Conservation (phyloP, 805 yeast species). For the Yamadazyma insecticola region DNA sequence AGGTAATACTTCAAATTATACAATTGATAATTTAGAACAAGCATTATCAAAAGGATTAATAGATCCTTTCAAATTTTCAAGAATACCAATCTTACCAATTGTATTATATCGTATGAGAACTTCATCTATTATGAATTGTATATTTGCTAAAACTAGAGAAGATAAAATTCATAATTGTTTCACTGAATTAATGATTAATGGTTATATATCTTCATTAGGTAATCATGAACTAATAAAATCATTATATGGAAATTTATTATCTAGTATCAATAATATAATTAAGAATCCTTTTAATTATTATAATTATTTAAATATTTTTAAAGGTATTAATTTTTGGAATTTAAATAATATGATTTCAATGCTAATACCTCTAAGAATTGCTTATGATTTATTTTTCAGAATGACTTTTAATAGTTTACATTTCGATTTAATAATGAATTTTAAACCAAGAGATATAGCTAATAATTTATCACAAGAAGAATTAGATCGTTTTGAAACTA, state of each 20-base stretch:
- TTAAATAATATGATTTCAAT: conserved; percentile 28
- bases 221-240: conserved; percentile 23
- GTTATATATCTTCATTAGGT: conserved; percentile 36
- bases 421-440: conserved; percentile 22
- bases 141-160: conserved; percentile 13
- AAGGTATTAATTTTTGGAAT: conserved; percentile 25
- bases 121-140: conserved; percentile 25
- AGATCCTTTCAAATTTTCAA: conserved; percentile 33
- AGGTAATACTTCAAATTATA: conserved; percentile 7
- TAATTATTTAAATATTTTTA: conserved; percentile 11
- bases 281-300: conserved; percentile 6
- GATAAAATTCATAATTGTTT: conserved; percentile 16
- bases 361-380: conserved; percentile 33
- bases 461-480: conserved; percentile 20
- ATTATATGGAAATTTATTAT: conserved; percentile 7
- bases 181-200: conserved; percentile 30
- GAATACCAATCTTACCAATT: conserved; percentile 36
- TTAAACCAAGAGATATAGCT: conserved; percentile 30
- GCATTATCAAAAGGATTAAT: conserved; percentile 27
- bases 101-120: conserved; percentile 34
- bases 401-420: conserved; percentile 29
- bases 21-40: conserved; percentile 23
- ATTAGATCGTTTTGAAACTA: conserved; percentile 18
- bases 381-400: conserved; percentile 29
- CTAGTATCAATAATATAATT: conserved; percentile 2